A percentile compares a stretch with the other conserved stretches of the same genome.
Evolutionary conservation across 202 grass and related monocot genomes (phyloP).

Genomic region (Schoenoplectus tabernaemontani): DNA sequence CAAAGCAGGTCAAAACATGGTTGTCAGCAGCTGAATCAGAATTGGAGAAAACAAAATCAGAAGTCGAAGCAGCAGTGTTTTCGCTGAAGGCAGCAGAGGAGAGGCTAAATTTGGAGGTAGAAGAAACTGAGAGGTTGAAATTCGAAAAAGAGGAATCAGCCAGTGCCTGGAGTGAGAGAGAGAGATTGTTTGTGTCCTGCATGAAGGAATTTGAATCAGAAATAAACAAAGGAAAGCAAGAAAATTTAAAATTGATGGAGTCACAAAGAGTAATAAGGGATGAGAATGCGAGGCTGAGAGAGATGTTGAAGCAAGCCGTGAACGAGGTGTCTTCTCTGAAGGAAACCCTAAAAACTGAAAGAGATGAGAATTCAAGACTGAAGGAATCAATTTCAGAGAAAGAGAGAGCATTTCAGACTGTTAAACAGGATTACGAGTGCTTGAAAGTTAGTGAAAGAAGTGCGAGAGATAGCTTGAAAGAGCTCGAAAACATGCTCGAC

Average conservation of each 20-base stretch:
- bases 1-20: conserved; percentile 56
- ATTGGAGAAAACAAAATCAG: conserved; percentile 37
- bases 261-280: conserved; percentile 75
- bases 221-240: conserved; percentile 40
- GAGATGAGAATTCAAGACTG: conserved; percentile 51
- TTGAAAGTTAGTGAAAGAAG: conserved; percentile 79
- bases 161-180: conserved; percentile 58
- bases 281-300: conserved; percentile 72
- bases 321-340: conserved; percentile 50
- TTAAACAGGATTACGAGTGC: conserved; percentile 76
- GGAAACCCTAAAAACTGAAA: conserved; percentile 48
- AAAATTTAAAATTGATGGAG: conserved; percentile 63
- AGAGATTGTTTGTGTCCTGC: conserved; percentile 58
- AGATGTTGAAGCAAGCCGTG: conserved; percentile 83
- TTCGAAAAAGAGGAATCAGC: conserved; percentile 56
- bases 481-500: conserved; percentile 73
- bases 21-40: conserved; percentile 49
- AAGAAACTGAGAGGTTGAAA: conserved; percentile 41
- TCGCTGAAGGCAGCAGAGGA: conserved; percentile 26
- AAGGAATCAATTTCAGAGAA: conserved; percentile 42
- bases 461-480: conserved; percentile 64
- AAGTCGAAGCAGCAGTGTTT: conserved; percentile 19
- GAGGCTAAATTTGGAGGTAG: conserved; percentile 5
- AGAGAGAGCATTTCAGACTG: conserved; percentile 40
- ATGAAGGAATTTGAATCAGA: conserved; percentile 71